Conservation (phyloP, 2,329 filamentous ascomycete species). For the Venturia effusa region DNA sequence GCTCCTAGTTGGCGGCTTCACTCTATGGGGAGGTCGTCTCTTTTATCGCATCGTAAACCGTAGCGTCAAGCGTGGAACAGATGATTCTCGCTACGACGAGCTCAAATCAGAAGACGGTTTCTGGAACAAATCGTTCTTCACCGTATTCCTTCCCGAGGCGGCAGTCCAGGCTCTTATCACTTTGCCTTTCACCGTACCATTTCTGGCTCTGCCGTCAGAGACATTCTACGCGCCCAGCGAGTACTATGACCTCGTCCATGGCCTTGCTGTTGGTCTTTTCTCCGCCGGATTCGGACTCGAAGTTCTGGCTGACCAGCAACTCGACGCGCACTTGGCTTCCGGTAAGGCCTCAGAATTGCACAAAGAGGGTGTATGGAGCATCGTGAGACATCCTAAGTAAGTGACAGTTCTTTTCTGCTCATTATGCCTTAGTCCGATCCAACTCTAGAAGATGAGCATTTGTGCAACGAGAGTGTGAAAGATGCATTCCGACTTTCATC, state of each 20-base stretch:
- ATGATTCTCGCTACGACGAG: constrained; percentile 45
- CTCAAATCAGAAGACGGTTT: constrained; percentile 43
- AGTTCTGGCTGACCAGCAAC: constrained; percentile 45
- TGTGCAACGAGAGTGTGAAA: neutral
- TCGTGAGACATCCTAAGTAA: constrained; percentile 52
- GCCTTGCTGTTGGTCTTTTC: constrained; percentile 44
- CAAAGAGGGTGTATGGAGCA: constrained; percentile 49
- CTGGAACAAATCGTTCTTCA: constrained; percentile 47
- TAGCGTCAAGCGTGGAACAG: constrained; percentile 38
- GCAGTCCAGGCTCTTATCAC: constrained; percentile 46
- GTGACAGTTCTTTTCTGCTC: constrained; percentile 16
- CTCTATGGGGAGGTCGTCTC: constrained; percentile 46
- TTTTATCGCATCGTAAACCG: constrained; percentile 44
- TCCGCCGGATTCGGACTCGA: constrained; percentile 46
- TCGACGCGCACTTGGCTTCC: constrained; percentile 37
- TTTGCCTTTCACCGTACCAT: constrained; percentile 46
- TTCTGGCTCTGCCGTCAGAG: constrained; percentile 24
- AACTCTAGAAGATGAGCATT: neutral
- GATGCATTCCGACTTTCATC: no score
- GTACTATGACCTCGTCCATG: constrained; percentile 20
- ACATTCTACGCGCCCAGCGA: constrained; percentile 17
- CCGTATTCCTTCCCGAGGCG: constrained; percentile 46
- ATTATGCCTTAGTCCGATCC: neutral
- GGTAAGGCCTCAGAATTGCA: constrained; percentile 30
- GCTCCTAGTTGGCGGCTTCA: constrained; percentile 45